Evolutionary conservation across 257 asterid species (phyloP), one percentile per base, ranked within the genome.

Genomic region (Anisodus acutangulus): DNA sequence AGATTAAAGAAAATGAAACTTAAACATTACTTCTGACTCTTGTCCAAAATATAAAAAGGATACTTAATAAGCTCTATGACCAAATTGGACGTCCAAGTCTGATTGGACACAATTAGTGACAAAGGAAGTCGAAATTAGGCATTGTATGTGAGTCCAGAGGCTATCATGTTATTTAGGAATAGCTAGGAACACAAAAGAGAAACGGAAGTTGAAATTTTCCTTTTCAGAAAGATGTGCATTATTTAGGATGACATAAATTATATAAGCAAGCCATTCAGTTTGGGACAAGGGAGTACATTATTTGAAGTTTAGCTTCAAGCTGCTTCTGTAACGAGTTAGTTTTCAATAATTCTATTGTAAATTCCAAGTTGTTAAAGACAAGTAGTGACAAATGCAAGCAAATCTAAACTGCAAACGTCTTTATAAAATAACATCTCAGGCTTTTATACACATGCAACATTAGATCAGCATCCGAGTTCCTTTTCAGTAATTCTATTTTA

Each of bases 301-400:
- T 47, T 72, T 72, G 80, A 72, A 19, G 80, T 72, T 72, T 22
- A 47, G 19, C 59, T 47, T 72, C 41, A 11, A 72, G 31, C 43
- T 72, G 19, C 41, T 72, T 3, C 60, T 35, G n/a, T 47, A 47
- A 71, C 8, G 43, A 72, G 59, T 72, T 72, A 26, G 47, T 45
- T 72, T 19, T 22, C 80, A 19, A 45, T 11, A 5, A 5, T 3
- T 72, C 6, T 72, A 13, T 72, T 45, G 80, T 72, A 45, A 10
- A 49, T 72, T 72, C 60, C 11, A 35, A 72, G 80, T 58, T 10
- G 80, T 19, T n/a, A 45, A 6, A 47, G 80, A 72, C 39, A 72
- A 72, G 55, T 72, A 3, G 12, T 41, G 76, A 69, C 78, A 9
- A 37, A 39, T 15, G 31, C 51, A 37, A 68, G 78, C 3, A 68